Base-by-base conservation (phyloP, 2,329 filamentous ascomycete species). In the Fusarium denticulatum region DNA sequence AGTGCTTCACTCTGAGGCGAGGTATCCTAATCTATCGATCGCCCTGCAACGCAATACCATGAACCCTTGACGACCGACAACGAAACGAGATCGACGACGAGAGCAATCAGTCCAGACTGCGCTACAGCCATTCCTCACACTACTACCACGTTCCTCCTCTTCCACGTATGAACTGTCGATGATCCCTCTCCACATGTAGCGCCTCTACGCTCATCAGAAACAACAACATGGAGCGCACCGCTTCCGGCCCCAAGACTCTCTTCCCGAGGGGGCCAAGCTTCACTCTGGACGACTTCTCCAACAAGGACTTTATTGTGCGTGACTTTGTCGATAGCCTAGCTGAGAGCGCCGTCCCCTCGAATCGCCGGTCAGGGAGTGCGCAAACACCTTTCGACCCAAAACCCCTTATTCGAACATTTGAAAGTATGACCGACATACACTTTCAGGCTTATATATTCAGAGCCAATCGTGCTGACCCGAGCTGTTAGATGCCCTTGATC, bases 311-410 rank as follows among this genome's bases (percentile, higher is more conserved):
- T 80, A 98, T 98, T 72, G 96, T 98, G 75, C 95, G 97, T 79
- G 96, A 99, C 85, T 99, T 99, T 81, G 92, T 99, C 77, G 97
- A 99, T 81, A 90, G 92, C 58, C 91, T 99, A 65, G 96, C 96
- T 57, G 95, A 98, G 72, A 93, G 88, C 76, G 93, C 94, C 28
- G 89, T 94, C 40, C 92, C 94, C n/a, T 86, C 88, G 28, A 93
- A 92, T 79, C 93, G 96, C 60, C 92, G 94, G 67, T 98, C 95
- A 20, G 91, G 89, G 13, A 88, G 89, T 72, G 86, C 85, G 69
- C 87, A 86, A 80, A 87, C 88, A 70, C 84, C 87, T 9, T 99
- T 99, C 84, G 96, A 99, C 79, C 95, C 96, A 1, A 99, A 99
- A 83, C 97, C 96, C 37, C 87, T 99, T 77, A 99, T 99, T 78